These are phyloP conservation scores for Tranzscheliella williamsii DNA, from an alignment of 1,284 basidiomycete genomes.

Conservation along the genomic window DNA sequence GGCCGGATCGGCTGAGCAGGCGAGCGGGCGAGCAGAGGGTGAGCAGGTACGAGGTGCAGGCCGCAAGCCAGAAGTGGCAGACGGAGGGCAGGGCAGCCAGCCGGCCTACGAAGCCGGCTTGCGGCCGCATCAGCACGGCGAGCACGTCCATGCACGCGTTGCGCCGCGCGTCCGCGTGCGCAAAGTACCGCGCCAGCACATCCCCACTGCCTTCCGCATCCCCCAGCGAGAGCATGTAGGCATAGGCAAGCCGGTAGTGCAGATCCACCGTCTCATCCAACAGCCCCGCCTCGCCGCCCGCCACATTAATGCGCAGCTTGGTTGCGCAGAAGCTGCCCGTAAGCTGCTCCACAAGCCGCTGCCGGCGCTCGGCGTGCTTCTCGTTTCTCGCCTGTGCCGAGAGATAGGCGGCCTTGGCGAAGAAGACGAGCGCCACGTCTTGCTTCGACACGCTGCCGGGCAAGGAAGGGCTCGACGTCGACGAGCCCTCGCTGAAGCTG, in stretches of 20 bases:
- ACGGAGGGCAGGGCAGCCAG: conserved; percentile 14
- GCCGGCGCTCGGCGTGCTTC: not conserved
- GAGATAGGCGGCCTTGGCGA: conserved; percentile 3
- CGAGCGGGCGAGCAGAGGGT: conserved; percentile 2
- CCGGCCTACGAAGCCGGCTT: not conserved
- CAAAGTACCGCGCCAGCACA: not conserved
- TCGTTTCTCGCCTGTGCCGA: not conserved
- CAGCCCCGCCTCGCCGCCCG: not conserved
- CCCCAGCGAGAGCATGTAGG: not conserved
- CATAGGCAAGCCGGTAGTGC: not conserved
- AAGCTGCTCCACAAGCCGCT: not conserved
- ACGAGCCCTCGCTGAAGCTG: too few species aligned
- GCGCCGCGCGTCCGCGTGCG: not conserved
- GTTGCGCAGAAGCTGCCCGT: not conserved
- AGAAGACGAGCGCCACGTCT: conserved; percentile 16
- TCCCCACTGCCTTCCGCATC: too few species aligned
- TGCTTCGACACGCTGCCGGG: conserved; percentile 3
- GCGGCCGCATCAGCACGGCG: not conserved
- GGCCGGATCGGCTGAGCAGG: conserved; percentile 2
- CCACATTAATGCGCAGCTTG: not conserved
- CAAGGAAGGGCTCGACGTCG: too few species aligned
- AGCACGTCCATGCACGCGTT: conserved; percentile 9
- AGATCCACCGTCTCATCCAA: not conserved
- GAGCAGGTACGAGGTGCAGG: conserved; percentile 4
- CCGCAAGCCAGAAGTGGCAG: conserved; percentile 10